Conservation (phyloP, 225 moss, liverwort and hornwort genomes). For the Marchantia paleacea region DNA sequence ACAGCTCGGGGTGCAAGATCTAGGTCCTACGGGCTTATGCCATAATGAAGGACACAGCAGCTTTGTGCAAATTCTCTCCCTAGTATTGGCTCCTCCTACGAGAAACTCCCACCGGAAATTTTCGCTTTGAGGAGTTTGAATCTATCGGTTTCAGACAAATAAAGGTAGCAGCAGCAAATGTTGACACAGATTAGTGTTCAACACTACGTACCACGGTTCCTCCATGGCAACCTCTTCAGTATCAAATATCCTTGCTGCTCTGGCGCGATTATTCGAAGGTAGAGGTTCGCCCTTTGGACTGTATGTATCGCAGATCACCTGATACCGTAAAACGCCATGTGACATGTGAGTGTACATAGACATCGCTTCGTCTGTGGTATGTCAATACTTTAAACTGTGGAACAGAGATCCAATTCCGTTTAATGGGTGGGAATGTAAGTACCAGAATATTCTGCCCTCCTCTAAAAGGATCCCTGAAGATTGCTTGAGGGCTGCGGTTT, state of each 20-base stretch:
- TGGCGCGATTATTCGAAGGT: conserved; percentile 36
- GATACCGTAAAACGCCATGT: background rate
- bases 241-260: conserved; percentile 37
- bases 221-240: conserved; percentile 30
- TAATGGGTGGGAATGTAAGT: background rate
- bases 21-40: background rate
- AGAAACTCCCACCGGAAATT: background rate
- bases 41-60: background rate
- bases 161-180: background rate
- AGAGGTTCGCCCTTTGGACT: conserved; percentile 50
- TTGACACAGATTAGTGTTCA: background rate
- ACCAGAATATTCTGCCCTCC: conserved; percentile 50
- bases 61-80: background rate
- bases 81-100: background rate
- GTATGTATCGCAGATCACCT: conserved; percentile 50
- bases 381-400: background rate
- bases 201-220: conserved; percentile 41
- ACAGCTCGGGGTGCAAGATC: background rate
- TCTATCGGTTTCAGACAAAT: background rate
- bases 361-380: background rate
- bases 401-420: background rate
- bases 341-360: background rate
- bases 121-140: too few species aligned
- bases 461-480: conserved; percentile 51
- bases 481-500: conserved; percentile 45